A percentile compares a stretch with the other conserved stretches of the same genome.
phyloP scores from a whole-genome alignment of 2,329 filamentous ascomycete species.

The Diaporthe capsici region DNA sequence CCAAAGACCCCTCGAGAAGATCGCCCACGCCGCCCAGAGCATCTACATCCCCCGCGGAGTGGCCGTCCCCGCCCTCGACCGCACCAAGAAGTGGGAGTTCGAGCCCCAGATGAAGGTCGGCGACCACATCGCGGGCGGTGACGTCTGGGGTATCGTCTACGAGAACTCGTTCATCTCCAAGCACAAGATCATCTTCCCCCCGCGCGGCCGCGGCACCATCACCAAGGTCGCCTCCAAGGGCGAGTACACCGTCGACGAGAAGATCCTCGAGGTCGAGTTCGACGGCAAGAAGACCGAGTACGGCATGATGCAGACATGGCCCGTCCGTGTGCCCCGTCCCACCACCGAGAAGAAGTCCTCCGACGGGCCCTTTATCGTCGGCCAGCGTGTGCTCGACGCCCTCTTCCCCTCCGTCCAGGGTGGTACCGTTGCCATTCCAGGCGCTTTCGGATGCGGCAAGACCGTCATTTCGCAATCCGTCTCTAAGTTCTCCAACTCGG shows the following conservation, averaged over 20 bases:
- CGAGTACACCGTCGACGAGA: slow-evolving; percentile 93
- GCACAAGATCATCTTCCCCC: slow-evolving; percentile 93
- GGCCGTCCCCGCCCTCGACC: slow-evolving; percentile 87
- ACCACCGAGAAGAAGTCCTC: slow-evolving; percentile 93
- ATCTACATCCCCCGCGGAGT: slow-evolving; percentile 99
- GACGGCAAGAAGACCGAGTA: slow-evolving; percentile 95
- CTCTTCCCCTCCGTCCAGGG: slow-evolving; percentile 97
- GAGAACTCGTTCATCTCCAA: slow-evolving; percentile 96
- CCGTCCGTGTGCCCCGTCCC: slow-evolving; percentile 94
- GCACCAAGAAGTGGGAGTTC: slow-evolving; percentile 96
- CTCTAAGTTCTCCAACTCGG: slow-evolving; percentile 99
- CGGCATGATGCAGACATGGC: slow-evolving; percentile 99
- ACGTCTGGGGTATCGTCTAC: slow-evolving; percentile 94
- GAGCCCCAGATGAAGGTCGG: slow-evolving; percentile 92
- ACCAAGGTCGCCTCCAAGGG: slow-evolving; percentile 91
- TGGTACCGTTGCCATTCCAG: slow-evolving; percentile 97
- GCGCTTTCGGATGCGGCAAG: slow-evolving; percentile 98
- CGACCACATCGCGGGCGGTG: slow-evolving; percentile 96
- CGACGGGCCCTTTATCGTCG: slow-evolving; percentile 92
- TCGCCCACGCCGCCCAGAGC: slow-evolving; percentile 81
- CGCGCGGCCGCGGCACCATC: slow-evolving; percentile 90
- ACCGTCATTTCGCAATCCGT: slow-evolving; percentile 99
- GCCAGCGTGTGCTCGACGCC: slow-evolving; percentile 95
- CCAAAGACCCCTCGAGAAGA: slow-evolving; percentile 91
- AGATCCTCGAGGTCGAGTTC: slow-evolving; percentile 96